These are phyloP conservation scores for Ilyonectria mors-panacis DNA, from an alignment of 2,329 filamentous ascomycete species.

Conservation along the genomic window DNA sequence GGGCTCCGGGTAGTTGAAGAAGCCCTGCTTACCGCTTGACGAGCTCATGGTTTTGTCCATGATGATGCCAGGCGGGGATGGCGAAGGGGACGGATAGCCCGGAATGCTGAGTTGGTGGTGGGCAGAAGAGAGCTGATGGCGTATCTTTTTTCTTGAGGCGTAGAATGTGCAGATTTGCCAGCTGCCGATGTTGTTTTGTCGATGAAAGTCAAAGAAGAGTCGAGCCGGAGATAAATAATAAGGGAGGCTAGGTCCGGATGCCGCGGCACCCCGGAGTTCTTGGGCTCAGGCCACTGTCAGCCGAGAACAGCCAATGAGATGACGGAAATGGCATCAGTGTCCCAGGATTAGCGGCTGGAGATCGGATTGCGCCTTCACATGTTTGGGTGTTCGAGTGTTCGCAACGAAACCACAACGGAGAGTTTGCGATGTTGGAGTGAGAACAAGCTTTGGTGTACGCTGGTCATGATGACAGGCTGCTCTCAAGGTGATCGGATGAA, in stretches of 20 bases:
- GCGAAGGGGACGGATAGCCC: background rate
- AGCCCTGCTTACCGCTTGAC: conserved; percentile 3
- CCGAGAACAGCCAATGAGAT: background rate
- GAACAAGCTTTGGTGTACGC: no score
- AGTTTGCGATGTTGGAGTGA: background rate
- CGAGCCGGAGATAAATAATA: background rate
- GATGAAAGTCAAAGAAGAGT: background rate
- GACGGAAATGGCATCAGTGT: background rate
- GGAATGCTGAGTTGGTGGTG: background rate
- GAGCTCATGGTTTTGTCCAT: background rate
- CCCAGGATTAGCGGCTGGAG: background rate
- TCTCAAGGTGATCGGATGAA: no score
- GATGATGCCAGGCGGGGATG: background rate
- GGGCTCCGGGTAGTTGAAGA: conserved; percentile 28
- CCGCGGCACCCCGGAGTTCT: background rate
- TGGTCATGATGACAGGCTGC: no score
- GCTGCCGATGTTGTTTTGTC: background rate
- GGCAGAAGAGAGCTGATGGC: background rate
- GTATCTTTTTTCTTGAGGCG: background rate
- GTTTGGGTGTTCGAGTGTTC: background rate
- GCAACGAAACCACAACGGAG: background rate
- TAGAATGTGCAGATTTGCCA: background rate
- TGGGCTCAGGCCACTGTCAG: background rate
- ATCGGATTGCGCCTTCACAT: background rate
- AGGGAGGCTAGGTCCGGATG: background rate